phyloP scores from a whole-genome alignment of 768 basidiomycete genomes.

The Lactarius hengduanensis region DNA sequence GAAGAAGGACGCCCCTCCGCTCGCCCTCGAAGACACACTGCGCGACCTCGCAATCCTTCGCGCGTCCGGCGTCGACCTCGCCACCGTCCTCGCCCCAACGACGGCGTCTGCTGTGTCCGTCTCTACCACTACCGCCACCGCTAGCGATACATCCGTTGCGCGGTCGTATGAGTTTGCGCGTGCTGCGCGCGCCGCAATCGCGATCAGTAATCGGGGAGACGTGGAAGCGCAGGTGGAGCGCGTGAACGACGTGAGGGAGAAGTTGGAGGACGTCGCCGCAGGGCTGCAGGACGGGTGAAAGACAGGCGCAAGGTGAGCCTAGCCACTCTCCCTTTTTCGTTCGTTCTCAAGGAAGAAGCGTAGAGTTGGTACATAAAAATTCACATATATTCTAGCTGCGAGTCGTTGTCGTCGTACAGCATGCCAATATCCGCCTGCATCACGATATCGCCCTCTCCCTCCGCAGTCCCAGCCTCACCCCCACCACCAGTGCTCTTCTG shows the following conservation, averaged over 20 bases:
- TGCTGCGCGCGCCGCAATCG: constrained; percentile 57
- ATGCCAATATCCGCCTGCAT: constrained; percentile 4
- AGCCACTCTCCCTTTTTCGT: background rate
- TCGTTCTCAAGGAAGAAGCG: background rate
- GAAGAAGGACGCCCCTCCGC: constrained; percentile 38
- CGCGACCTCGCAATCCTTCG: constrained; percentile 73
- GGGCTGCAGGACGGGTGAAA: constrained; percentile 30
- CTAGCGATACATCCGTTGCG: constrained; percentile 43
- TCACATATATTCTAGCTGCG: constrained; percentile 6
- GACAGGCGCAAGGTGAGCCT: background rate
- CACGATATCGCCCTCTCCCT: constrained; percentile 5
- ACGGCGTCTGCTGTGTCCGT: constrained; percentile 1
- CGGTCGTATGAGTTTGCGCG: constrained; percentile 59
- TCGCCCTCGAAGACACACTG: constrained; percentile 58
- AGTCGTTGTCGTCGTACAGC: background rate
- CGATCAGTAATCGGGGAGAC: constrained; percentile 50
- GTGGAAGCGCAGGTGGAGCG: constrained; percentile 51
- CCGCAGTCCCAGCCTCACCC: background rate
- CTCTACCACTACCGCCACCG: background rate
- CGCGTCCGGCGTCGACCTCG: constrained; percentile 50
- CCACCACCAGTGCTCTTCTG: background rate
- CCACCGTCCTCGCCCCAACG: constrained; percentile 32
- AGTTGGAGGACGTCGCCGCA: constrained; percentile 51
- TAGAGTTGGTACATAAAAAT: background rate
- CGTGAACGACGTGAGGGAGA: constrained; percentile 54